Percentiles rank a stretch among this genome's conserved stretches.
These are phyloP conservation scores for Coniochaeta sp. DNA, from an alignment of 2,329 filamentous ascomycete genomes.

Conservation along the genomic window DNA sequence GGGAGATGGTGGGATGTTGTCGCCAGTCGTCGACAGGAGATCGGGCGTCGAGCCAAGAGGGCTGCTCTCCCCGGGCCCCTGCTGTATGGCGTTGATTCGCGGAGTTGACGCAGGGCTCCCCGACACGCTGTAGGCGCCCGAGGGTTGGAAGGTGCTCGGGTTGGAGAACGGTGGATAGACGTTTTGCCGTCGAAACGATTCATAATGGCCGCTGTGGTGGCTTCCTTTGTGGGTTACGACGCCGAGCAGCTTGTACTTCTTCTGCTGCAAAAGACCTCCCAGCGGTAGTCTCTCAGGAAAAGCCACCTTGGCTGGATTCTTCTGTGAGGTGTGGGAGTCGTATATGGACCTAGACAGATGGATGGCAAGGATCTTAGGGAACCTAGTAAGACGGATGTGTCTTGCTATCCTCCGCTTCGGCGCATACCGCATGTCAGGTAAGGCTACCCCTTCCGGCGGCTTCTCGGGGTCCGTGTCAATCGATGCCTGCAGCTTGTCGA, in stretches of 20 bases:
- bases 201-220: constrained; percentile 94
- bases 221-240: constrained; percentile 93
- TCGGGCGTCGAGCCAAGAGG: constrained; percentile 41
- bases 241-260: constrained; percentile 76
- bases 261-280: constrained; percentile 70
- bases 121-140: constrained; percentile 63
- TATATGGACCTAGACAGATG: constrained; percentile 93
- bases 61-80: constrained; percentile 26
- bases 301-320: constrained; percentile 89
- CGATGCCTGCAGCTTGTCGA: constrained; percentile 59
- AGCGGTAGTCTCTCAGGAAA: constrained; percentile 85
- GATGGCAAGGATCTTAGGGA: constrained; percentile 84
- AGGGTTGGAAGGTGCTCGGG: constrained; percentile 68
- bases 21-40: constrained; percentile 27
- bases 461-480: constrained; percentile 78
- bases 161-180: constrained; percentile 75
- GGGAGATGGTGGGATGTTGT: constrained; percentile 6
- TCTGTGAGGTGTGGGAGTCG: constrained; percentile 72
- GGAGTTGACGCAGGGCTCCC: constrained; percentile 47
- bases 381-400: constrained; percentile 78
- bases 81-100: constrained; percentile 27
- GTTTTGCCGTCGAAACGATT: constrained; percentile 86
- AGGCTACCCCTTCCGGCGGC: constrained; percentile 60
- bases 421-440: constrained; percentile 68
- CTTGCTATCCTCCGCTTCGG: constrained; percentile 81